phyloP scores from a whole-genome alignment of 2,329 filamentous ascomycete species.

The Amauroascus verrucosus region DNA sequence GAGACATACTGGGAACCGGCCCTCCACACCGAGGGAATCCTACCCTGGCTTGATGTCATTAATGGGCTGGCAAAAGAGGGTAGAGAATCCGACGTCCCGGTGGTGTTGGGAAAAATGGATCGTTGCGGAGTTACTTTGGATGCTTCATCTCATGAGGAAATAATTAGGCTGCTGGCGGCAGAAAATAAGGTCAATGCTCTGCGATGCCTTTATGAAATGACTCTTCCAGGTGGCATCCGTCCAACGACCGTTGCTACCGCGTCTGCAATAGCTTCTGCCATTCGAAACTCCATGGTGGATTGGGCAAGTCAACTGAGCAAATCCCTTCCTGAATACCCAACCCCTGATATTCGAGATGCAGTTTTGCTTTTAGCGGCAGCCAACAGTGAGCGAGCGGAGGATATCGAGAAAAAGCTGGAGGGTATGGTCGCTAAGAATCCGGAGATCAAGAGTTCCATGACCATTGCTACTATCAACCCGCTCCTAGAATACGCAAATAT shows the following conservation, averaged over 20 bases:
- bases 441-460: conserved; percentile 43
- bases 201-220: conserved; percentile 56
- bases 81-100: conserved; percentile 33
- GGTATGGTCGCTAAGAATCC: conserved; percentile 48
- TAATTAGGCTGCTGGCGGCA: conserved; percentile 54
- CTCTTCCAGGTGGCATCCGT: conserved; percentile 34
- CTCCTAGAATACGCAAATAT: conserved; percentile 63
- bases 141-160: conserved; percentile 34
- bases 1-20: conserved; percentile 31
- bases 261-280: conserved; percentile 51
- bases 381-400: conserved; percentile 59
- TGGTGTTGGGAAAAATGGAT: conserved; percentile 18
- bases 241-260: conserved; percentile 42
- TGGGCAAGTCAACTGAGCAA: conserved; percentile 55
- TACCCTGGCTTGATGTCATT: conserved; percentile 44
- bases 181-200: conserved; percentile 50
- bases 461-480: conserved; percentile 63
- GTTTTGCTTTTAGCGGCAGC: conserved; percentile 66
- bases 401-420: conserved; percentile 62
- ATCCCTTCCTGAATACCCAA: conserved; percentile 35
- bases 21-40: conserved; percentile 18
- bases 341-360: conserved; percentile 57
- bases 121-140: conserved; percentile 28
- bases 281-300: conserved; percentile 48
- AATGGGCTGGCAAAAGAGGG: conserved; percentile 43